Evolutionary conservation across 176 grass and related monocot species (phyloP).

Genomic region (Phyllostachys edulis): DNA sequence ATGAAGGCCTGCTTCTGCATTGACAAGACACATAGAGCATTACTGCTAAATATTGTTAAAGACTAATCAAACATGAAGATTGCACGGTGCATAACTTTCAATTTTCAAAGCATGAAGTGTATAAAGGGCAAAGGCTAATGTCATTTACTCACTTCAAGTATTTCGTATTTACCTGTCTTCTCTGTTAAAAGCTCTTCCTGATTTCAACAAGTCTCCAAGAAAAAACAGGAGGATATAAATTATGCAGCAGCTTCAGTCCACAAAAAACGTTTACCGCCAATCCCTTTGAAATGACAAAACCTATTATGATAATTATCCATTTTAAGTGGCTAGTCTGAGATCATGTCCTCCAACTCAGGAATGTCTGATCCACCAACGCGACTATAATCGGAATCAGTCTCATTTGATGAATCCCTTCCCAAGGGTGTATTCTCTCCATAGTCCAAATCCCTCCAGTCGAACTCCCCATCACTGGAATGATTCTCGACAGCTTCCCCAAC

Average conservation of each 20-base stretch:
- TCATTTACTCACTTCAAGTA: slow-evolving; percentile 1
- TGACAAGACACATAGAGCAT: slow-evolving; percentile 1
- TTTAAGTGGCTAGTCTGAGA: slow-evolving; percentile 55
- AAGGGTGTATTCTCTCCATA: slow-evolving; percentile 75
- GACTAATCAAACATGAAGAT: not conserved
- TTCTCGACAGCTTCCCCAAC: slow-evolving; percentile 31
- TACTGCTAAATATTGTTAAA: not conserved
- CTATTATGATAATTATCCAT: slow-evolving; percentile 29
- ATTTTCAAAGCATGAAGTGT: slow-evolving; percentile 2
- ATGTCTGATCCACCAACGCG: slow-evolving; percentile 47
- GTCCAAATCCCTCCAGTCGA: slow-evolving; percentile 77
- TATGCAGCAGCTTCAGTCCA: slow-evolving; percentile 33
- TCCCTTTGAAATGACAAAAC: slow-evolving; percentile 10
- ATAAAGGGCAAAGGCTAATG: not conserved
- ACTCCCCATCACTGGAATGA: slow-evolving; percentile 40
- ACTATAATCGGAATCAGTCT: slow-evolving; percentile 47
- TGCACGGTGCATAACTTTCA: not conserved
- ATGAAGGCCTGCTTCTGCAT: slow-evolving; percentile 39
- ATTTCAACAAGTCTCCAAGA: slow-evolving; percentile 31
- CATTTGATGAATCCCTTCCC: slow-evolving; percentile 44
- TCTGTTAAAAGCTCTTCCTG: slow-evolving; percentile 29
- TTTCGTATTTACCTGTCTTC: slow-evolving; percentile 44
- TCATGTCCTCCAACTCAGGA: slow-evolving; percentile 54
- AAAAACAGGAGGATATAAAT: slow-evolving; percentile 47
- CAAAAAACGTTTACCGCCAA: slow-evolving; percentile 1